Conservation (phyloP, 768 basidiomycete genomes). For the Baorangia bicolor region DNA sequence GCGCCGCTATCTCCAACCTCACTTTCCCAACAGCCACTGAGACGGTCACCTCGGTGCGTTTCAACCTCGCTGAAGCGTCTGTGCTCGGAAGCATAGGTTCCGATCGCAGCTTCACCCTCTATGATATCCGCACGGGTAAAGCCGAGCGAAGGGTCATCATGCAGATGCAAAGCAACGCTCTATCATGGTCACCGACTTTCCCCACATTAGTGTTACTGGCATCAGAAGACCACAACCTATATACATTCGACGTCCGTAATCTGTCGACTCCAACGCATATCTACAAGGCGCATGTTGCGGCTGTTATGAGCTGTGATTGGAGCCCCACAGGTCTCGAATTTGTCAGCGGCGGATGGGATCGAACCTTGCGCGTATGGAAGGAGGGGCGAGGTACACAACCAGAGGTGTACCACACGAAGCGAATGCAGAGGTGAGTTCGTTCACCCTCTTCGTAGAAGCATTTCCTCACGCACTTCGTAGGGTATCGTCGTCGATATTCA, state of each 20-base stretch:
- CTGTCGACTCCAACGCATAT: slow-evolving; percentile 82
- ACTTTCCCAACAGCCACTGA: slow-evolving; percentile 86
- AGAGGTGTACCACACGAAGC: slow-evolving; percentile 97
- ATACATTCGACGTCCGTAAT: slow-evolving; percentile 94
- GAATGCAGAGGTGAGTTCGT: slow-evolving; percentile 84
- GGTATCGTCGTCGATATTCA: slow-evolving; percentile 86
- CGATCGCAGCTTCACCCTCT: slow-evolving; percentile 93
- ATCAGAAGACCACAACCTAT: slow-evolving; percentile 98
- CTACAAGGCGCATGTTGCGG: slow-evolving; percentile 96
- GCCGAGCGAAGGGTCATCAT: slow-evolving; percentile 90
- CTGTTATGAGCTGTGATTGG: slow-evolving; percentile 98
- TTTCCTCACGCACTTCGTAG: slow-evolving; percentile 37
- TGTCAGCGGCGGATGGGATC: slow-evolving; percentile 95
- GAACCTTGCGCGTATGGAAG: slow-evolving; percentile 92
- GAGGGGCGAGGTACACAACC: slow-evolving; percentile 76
- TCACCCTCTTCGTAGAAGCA: not conserved
- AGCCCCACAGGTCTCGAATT: slow-evolving; percentile 94
- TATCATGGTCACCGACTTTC: slow-evolving; percentile 95
- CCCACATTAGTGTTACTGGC: slow-evolving; percentile 90
- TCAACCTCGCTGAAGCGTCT: slow-evolving; percentile 92
- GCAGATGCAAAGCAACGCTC: slow-evolving; percentile 89
- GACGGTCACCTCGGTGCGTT: slow-evolving; percentile 83
- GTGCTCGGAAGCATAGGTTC: slow-evolving; percentile 94
- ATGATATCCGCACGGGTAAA: slow-evolving; percentile 96
- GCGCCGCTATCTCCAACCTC: slow-evolving; percentile 80